Evolutionary conservation across 1,139 yeast genomes (phyloP).

Genomic region (Hyphopichia pseudoburtonii): DNA sequence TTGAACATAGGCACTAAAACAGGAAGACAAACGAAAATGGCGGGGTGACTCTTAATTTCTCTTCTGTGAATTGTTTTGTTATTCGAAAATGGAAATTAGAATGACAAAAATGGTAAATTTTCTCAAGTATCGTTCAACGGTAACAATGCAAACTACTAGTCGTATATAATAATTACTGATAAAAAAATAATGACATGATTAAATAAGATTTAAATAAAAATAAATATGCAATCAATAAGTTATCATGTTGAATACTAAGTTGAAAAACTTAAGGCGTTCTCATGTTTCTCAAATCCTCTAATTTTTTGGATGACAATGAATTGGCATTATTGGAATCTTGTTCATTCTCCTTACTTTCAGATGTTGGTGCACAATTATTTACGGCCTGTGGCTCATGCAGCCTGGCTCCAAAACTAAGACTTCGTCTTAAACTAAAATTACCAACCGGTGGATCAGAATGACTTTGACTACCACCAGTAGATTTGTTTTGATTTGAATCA

Average conservation of each 20-base stretch:
- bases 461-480: neutral
- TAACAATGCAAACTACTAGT: no score
- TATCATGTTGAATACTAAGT: no score
- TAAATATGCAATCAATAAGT: neutral
- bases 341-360: conserved; percentile 1
- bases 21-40: no score
- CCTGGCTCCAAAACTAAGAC: conserved; percentile 15
- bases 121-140: no score
- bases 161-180: no score
- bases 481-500: neutral
- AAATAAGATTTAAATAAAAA: no score
- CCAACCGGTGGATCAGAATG: conserved; percentile 5
- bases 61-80: no score
- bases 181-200: no score
- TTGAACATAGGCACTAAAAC: no score
- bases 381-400: neutral
- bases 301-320: conserved; percentile 11
- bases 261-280: conserved; percentile 13
- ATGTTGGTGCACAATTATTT: neutral
- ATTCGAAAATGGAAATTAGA: no score
- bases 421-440: conserved; percentile 18
- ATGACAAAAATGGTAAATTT: no score
- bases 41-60: no score
- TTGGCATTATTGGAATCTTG: conserved; percentile 6
- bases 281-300: conserved; percentile 17